phyloP scores from a whole-genome alignment of 176 grass and related monocot species.

The Aegilops speltoides region DNA sequence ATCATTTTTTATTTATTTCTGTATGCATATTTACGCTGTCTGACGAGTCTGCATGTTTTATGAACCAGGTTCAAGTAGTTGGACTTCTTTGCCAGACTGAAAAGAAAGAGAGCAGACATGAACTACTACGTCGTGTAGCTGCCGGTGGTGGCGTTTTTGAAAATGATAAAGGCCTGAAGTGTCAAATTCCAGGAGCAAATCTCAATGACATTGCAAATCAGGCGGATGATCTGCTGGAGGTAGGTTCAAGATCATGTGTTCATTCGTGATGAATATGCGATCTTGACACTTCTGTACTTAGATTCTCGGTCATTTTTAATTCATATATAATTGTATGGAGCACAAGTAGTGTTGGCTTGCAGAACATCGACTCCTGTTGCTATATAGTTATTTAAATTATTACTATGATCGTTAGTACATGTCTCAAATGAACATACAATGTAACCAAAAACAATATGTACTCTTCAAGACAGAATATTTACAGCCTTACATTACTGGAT shows the following conservation, averaged over 20 bases:
- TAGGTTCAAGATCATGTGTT: constrained; percentile 31
- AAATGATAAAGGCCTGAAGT: constrained; percentile 77
- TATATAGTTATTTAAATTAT: background rate
- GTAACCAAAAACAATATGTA: background rate
- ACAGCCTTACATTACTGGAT: background rate
- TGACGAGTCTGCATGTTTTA: background rate
- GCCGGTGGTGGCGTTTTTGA: constrained; percentile 95
- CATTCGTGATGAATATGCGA: constrained; percentile 6
- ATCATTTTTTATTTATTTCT: background rate
- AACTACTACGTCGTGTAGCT: constrained; percentile 82
- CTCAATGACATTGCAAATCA: constrained; percentile 96
- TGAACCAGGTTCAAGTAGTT: constrained; percentile 88
- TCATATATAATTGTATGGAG: background rate
- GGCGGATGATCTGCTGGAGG: constrained; percentile 91
- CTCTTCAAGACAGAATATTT: constrained; percentile 5
- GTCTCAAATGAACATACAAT: background rate
- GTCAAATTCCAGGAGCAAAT: constrained; percentile 87
- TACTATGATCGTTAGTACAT: background rate
- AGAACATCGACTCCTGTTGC: background rate
- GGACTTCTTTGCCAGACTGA: constrained; percentile 96
- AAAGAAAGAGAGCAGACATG: constrained; percentile 86
- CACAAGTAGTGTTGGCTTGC: background rate
- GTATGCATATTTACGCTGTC: background rate
- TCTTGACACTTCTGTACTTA: background rate
- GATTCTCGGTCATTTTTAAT: background rate